phyloP scores from a whole-genome alignment of 495 filamentous ascomycete species.

The Extremus antarcticus region DNA sequence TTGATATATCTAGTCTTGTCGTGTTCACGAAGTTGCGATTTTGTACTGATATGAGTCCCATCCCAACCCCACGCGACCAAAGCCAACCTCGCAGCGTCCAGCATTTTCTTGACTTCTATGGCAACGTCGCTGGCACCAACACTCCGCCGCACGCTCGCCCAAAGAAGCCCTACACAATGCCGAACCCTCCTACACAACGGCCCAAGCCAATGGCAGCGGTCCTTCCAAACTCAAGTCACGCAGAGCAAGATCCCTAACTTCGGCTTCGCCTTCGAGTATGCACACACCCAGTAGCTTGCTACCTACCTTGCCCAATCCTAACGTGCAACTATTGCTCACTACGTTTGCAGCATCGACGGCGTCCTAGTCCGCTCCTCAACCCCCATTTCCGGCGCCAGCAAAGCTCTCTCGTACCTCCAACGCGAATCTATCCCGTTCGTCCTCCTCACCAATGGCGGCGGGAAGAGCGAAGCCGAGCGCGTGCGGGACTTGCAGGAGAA shows the following conservation, averaged over 20 bases:
- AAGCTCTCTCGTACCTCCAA: slow-evolving; percentile 62
- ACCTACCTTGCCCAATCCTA: background rate
- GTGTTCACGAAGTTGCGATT: too few relatives aligned
- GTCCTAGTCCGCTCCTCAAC: slow-evolving; percentile 79
- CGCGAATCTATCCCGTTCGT: slow-evolving; percentile 66
- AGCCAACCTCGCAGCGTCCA: too few relatives aligned
- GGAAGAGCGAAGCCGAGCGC: slow-evolving; percentile 61
- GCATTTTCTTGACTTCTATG: background rate
- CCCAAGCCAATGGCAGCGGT: slow-evolving; percentile 7
- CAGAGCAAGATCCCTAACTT: slow-evolving; percentile 42
- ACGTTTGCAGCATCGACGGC: slow-evolving; percentile 88
- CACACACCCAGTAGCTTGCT: slow-evolving; percentile 13
- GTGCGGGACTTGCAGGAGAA: slow-evolving; percentile 57
- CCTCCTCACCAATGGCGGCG: slow-evolving; percentile 81
- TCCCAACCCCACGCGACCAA: too few relatives aligned
- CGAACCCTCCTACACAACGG: background rate
- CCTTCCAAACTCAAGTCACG: slow-evolving; percentile 13
- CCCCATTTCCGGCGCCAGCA: slow-evolving; percentile 69
- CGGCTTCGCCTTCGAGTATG: slow-evolving; percentile 80
- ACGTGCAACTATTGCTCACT: background rate
- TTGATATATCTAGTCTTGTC: too few relatives aligned
- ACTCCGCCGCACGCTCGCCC: background rate
- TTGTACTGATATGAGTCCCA: too few relatives aligned
- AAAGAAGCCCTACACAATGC: background rate
- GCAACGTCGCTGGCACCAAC: background rate